Percentiles rank a stretch among this genome's conserved stretches.
phyloP scores from a whole-genome alignment of 1,284 basidiomycete species.

The Lignosus rhinocerotis region DNA sequence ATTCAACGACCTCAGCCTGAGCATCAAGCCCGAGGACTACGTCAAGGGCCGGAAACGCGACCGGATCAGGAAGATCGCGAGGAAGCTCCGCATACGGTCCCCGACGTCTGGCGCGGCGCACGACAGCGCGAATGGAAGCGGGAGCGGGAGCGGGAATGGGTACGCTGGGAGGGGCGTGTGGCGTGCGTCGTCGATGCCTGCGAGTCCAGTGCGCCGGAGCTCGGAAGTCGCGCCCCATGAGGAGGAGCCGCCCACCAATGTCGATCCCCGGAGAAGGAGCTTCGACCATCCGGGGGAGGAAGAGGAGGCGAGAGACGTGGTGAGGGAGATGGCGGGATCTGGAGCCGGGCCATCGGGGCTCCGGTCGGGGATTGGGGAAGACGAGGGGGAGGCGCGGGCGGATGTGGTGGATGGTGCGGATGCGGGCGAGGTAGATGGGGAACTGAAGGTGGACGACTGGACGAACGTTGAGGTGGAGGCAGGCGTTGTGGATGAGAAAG shows the following conservation, averaged over 20 bases:
- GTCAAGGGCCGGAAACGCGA: conserved; percentile 67
- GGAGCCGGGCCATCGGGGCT: not conserved
- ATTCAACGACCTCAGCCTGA: conserved; percentile 90
- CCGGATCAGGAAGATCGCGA: conserved; percentile 69
- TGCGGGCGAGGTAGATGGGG: conserved; percentile 31
- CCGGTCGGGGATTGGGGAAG: conserved; percentile 15
- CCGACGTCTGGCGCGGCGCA: conserved; percentile 8
- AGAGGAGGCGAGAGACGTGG: conserved; percentile 22
- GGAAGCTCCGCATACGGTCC: conserved; percentile 48
- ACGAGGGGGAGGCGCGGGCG: conserved; percentile 11
- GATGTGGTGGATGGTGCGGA: conserved; percentile 24
- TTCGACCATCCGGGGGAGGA: conserved; percentile 29
- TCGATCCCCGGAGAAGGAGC: conserved; percentile 31
- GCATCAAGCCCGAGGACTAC: conserved; percentile 82
- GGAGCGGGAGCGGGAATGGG: conserved; percentile 9
- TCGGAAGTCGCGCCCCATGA: conserved; percentile 24
- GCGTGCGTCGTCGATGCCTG: conserved; percentile 35
- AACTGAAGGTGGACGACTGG: conserved; percentile 5
- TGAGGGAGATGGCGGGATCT: conserved; percentile 13
- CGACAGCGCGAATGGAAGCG: not conserved
- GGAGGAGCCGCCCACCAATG: conserved; percentile 27
- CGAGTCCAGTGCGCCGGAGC: conserved; percentile 32
- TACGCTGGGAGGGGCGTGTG: conserved; percentile 11
- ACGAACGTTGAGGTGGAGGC: conserved; percentile 8
- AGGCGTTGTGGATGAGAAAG: not conserved